Base-by-base conservation (phyloP, 306 rosid genomes). In the Adenanthera pavonina region DNA sequence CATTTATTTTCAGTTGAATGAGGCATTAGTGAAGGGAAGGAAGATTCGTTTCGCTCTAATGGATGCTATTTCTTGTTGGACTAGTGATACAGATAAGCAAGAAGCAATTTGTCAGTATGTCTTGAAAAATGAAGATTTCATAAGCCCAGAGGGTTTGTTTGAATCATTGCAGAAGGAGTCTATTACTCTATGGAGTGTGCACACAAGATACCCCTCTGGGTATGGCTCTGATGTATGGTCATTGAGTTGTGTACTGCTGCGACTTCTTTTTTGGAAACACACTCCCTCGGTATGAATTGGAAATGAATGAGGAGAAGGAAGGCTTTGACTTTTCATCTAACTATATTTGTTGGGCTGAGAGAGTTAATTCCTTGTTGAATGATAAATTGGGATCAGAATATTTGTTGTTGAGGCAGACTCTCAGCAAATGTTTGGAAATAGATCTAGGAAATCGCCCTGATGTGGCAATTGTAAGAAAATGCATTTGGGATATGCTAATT, bases 191-290 rank as follows among this genome's bases (percentile, higher is more conserved):
- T 90, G 89, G 79, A 66, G 82, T 84, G 90, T 67, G 73, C 53
- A 70, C 34, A 48, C 83, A 2, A 76, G 81, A 49, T 66, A 84
- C 86, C 77, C 83, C 3, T 52, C 85, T n/a, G 90, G 91, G 60
- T 79, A 35, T 85, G 77, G 91, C 79, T 87, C 94, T 2, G 97
- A 95, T 87, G 87, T 88, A 54, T 95, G 97, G 97, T 88, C 95
- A 61, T 80, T 90, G 80, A 95, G 88, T 77, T 89, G 91, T 83
- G 85, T 90, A 25, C 75, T 94, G 77, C 64, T 91, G 68, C 79
- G 75, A 77, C 83, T 91, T 80, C 86, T 95, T 25, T 25, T 51
- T 89, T 75, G 93, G 99, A 64, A 68, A 87, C 71, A 83, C 46
- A 14, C 81, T 91, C 81, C 83, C 85, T 34, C 83, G 15, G 53